Evolutionary conservation across 768 basidiomycete genomes (phyloP).

Genomic region (Collybiopsis confluens): DNA sequence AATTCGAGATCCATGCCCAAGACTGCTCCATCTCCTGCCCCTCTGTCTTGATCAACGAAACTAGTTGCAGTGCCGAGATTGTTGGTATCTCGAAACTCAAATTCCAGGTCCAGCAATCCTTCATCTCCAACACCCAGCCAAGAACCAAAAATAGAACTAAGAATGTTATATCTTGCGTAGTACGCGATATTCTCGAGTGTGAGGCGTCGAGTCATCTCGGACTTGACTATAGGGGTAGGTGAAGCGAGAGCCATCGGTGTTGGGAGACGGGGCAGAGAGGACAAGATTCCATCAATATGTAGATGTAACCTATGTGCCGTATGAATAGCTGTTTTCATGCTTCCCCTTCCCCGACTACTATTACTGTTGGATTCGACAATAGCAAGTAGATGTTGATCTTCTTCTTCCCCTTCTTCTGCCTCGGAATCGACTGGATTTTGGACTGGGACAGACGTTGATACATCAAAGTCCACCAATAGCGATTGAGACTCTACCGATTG

Average conservation of each 20-base stretch:
- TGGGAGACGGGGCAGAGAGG: not conserved
- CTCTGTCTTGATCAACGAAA: too few relatives aligned
- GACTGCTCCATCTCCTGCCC: not conserved
- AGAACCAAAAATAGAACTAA: not conserved
- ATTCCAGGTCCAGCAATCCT: not conserved
- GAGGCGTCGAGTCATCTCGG: not conserved
- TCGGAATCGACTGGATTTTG: not conserved
- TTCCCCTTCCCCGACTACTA: not conserved
- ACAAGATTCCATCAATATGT: not conserved
- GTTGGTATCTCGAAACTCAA: not conserved
- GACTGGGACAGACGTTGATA: not conserved
- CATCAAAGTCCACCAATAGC: not conserved
- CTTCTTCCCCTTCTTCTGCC: not conserved
- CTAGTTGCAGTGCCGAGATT: not conserved
- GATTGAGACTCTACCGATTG: not conserved
- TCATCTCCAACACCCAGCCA: conserved; percentile 1
- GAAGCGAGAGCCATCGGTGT: not conserved
- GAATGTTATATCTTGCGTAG: not conserved
- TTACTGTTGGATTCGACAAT: not conserved
- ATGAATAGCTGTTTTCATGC: not conserved
- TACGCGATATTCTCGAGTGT: not conserved
- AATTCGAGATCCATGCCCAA: not conserved
- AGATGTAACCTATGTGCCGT: not conserved
- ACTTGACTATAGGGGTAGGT: not conserved
- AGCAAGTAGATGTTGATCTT: not conserved